These are phyloP conservation scores for Camelina hispida DNA, from an alignment of 345 rosid genomes.

Conservation along the genomic window DNA sequence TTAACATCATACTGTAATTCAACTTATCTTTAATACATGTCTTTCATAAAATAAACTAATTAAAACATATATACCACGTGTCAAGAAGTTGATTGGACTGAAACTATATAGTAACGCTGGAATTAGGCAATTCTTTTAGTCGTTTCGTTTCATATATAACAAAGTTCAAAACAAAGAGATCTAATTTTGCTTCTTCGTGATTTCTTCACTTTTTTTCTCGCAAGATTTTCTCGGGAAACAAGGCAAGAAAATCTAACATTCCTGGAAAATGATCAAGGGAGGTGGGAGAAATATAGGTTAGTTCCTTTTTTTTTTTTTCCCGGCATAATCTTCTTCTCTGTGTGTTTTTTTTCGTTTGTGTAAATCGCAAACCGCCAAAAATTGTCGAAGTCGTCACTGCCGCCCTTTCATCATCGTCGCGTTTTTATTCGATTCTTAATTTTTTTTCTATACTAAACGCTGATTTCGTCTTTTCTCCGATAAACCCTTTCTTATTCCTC, in stretches of 20 bases:
- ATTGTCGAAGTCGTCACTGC: neutral
- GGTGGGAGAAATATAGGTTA: conserved; percentile 1
- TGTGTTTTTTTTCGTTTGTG: conserved; percentile 5
- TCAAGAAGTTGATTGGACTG: neutral
- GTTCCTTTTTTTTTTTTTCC: neutral
- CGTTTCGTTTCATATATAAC: neutral
- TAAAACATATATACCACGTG: conserved; percentile 10
- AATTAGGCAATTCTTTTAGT: neutral
- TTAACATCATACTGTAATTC: too few species aligned
- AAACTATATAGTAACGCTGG: conserved; percentile 16
- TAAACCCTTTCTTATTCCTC: conserved; percentile 37
- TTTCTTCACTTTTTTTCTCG: neutral
- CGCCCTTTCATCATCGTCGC: conserved; percentile 18
- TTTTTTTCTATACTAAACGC: neutral
- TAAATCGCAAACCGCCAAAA: conserved; percentile 22
- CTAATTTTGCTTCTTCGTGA: neutral
- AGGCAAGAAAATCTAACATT: conserved; percentile 16
- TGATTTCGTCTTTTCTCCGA: neutral
- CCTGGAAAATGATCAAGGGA: neutral
- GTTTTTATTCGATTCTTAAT: conserved; percentile 3
- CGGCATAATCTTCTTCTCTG: neutral
- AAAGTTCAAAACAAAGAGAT: conserved; percentile 11
- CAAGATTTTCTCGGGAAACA: conserved; percentile 27
- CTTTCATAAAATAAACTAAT: neutral
- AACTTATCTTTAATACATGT: too few species aligned